Evolutionary conservation across 352 stramenopile species (phyloP).

Genomic region (Phytopythium litorale): DNA sequence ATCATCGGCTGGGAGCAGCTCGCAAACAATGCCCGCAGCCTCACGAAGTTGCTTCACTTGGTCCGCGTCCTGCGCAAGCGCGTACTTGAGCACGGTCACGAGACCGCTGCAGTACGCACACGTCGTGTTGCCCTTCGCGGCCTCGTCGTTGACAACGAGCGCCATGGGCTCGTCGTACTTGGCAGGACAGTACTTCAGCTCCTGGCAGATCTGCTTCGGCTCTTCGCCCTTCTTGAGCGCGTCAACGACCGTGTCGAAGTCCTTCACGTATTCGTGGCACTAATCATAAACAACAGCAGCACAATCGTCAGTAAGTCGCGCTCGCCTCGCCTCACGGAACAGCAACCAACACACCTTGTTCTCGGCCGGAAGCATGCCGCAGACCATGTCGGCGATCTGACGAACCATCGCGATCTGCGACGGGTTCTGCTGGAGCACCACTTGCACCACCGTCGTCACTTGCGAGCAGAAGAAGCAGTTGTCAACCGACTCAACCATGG

Average conservation of each 20-base stretch:
- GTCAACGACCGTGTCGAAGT: slow-evolving; percentile 60
- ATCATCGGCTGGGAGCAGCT: slow-evolving; percentile 59
- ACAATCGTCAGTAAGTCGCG: slow-evolving; percentile 9
- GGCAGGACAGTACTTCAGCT: slow-evolving; percentile 53
- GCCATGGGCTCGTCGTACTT: slow-evolving; percentile 5
- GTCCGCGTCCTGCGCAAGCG: slow-evolving; percentile 49
- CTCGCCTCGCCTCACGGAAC: background rate
- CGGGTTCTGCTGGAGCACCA: slow-evolving; percentile 50
- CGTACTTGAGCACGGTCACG: slow-evolving; percentile 58
- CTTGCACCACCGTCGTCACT: slow-evolving; percentile 45
- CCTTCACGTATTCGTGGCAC: slow-evolving; percentile 58
- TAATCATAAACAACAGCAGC: slow-evolving; percentile 15
- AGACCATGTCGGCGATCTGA: slow-evolving; percentile 59
- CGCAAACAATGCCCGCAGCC: slow-evolving; percentile 58
- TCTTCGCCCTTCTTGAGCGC: slow-evolving; percentile 61
- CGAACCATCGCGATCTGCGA: slow-evolving; percentile 53
- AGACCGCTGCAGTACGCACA: slow-evolving; percentile 65
- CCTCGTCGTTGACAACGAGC: slow-evolving; percentile 9
- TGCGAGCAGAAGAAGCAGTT: slow-evolving; percentile 74
- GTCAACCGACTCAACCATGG: slow-evolving; percentile 31
- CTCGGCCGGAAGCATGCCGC: slow-evolving; percentile 41
- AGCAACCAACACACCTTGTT: slow-evolving; percentile 43
- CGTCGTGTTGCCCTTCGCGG: slow-evolving; percentile 25
- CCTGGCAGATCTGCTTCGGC: slow-evolving; percentile 54
- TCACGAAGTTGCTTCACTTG: slow-evolving; percentile 59